Evolutionary conservation across 495 filamentous ascomycete species (phyloP), one percentile per base, ranked within the genome.

Genomic region (Aspergillus diversus): DNA sequence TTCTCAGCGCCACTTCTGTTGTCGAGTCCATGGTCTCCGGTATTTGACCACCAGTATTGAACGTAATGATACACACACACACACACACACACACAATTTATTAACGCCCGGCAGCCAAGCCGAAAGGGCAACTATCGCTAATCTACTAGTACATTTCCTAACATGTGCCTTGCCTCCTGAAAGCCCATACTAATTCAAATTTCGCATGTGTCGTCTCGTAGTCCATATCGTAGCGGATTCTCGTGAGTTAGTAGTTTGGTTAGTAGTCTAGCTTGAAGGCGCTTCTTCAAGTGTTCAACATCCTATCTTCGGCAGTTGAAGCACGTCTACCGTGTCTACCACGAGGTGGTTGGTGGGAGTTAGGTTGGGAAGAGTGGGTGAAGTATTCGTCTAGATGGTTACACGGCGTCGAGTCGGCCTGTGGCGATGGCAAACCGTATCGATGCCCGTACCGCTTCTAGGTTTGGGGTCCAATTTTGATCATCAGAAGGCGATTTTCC

Each of bases 351-450:
- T 63, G 58, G 55, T 63, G 64, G 63, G 34, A 49, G 64, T 67
- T 60, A 55, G 64, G 43, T 65, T 34, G 63, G 57, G 62, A 55
- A 17, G 48, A 52, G 43, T 54, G 57, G 47, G 32, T 64, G 17
- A 54, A 43, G 37, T 63, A 51, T 65, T 66, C 12, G 54, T 60
- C 58, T 55, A 59, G 46, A 59, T 43, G 49, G 48, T 67, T 63
- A 69, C 59, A 67, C 59, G 57, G 54, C 60, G 21, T 77, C 69
- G 31, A 77, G 70, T 66, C 73, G 72, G 61, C 71, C 71, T 37
- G 71, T 79, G 33, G 69, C 61, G 58, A 77, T 75, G 13, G 73
- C 68, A 59, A 71, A 74, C 54, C 66, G 68, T 69, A 77, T 71
- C 60, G 71, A 71, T 59, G 65, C 73, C 31, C 65, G 67, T 60